Evolutionary conservation across 768 basidiomycete species (phyloP), one percentile per base, ranked within the genome.

Genomic region (Cubamyces lactineus): DNA sequence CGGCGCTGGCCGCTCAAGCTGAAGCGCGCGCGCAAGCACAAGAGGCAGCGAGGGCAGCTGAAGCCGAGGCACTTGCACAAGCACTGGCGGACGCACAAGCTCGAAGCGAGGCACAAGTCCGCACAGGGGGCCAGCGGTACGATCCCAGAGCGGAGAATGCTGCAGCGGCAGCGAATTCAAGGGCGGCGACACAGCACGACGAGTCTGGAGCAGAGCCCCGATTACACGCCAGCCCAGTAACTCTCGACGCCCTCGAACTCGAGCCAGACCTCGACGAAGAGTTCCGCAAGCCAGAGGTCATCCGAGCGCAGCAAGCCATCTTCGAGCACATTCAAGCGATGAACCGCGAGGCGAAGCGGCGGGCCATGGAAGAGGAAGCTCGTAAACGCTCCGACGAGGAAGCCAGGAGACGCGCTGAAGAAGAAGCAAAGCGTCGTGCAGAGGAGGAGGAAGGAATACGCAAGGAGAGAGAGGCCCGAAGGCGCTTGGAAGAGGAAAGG

Each of bases 401-500:
- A 11, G 61, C 57, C 16, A 42, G 55, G 46, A 53, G 51, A 30
- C 62, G 62, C 16, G 39, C 45, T 7, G 55, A 58, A n/a, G 62
- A 57, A 19, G 55, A 57, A 11, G 46, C 38, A 15, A 45, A 46
- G 16, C 45, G 28, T 11, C 53, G 43, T 26, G 47, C 30, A 40
- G 52, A 62, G 45, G 61, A 66, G 57, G n/a, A 45, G 12, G 52
- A 45, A 9, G 47, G 54, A 21, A n/a, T 30, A 2, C 53, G 38
- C 5, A 41, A 38, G 19, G 56, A 57, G 24, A 13, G 16, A n/a
- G 49, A 48, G 49, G 61, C 39, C 57, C 57, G 57, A 41, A 59
- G 46, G 52, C 63, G 56, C 39, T 47, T 24, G 12, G 67, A 63
- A 34, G 59, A 67, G 47, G 66, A 57, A 39, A 24, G 58, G 16